Conservation (phyloP, 164 flowering plant species). For the Chloranthus sessilifolius region DNA sequence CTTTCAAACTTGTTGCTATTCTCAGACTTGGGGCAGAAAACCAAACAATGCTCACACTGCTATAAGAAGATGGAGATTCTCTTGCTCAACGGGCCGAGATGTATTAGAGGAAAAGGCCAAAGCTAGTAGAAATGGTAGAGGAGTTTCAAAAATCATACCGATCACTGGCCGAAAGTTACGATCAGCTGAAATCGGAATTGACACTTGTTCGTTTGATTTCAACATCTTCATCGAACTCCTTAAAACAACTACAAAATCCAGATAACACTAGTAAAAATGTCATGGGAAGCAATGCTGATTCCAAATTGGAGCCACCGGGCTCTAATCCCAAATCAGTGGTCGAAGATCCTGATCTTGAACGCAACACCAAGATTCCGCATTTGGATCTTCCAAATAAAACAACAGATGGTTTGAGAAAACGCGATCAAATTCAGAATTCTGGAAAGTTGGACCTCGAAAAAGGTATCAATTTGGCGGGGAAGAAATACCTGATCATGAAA, state of each 20-base stretch:
- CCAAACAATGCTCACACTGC: constrained; percentile 21
- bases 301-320: constrained; percentile 9
- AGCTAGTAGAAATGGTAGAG: constrained; percentile 27
- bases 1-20: too few relatives aligned
- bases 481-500: too few relatives aligned
- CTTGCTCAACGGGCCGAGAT: constrained; percentile 30
- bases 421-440: neutral
- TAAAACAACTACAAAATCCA: constrained; percentile 3
- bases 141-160: constrained; percentile 27
- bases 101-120: constrained; percentile 14
- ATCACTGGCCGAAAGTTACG: constrained; percentile 27
- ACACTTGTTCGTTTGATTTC: constrained; percentile 5
- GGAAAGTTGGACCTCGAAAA: neutral
- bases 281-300: constrained; percentile 3
- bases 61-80: constrained; percentile 31
- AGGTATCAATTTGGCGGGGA: too few relatives aligned
- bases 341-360: constrained; percentile 25
- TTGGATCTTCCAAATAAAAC: constrained; percentile 6
- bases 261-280: neutral
- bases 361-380: too few relatives aligned
- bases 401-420: constrained; percentile 3
- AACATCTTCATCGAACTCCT: constrained; percentile 18
- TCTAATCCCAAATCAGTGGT: constrained; percentile 24
- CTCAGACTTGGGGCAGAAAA: constrained; percentile 30
- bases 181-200: constrained; percentile 15